Percentiles rank a stretch among this genome's conserved stretches.
phyloP scores from a whole-genome alignment of 805 yeast genomes.

The Candida yuanshanica region DNA sequence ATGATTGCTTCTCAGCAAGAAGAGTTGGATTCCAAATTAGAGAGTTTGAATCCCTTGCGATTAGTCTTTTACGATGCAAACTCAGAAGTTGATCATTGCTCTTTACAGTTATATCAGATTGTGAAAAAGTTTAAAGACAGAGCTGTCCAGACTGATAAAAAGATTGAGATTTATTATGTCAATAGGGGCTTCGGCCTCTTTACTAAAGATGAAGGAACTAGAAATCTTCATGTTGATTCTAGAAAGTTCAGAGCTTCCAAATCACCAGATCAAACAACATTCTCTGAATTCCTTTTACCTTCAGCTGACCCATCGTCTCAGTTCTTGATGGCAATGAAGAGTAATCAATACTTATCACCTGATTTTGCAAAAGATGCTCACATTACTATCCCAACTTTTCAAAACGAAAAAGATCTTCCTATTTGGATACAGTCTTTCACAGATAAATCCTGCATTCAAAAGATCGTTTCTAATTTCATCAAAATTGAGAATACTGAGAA shows the following conservation, averaged over 20 bases:
- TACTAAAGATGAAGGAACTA: slow-evolving; percentile 2
- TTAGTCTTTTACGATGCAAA: slow-evolving; percentile 21
- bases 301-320: slow-evolving; percentile 20
- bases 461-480: slow-evolving; percentile 23
- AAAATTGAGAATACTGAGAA: slow-evolving; percentile 32
- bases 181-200: slow-evolving; percentile 20
- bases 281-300: slow-evolving; percentile 20
- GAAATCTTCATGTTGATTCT: slow-evolving; percentile 7
- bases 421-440: slow-evolving; percentile 24
- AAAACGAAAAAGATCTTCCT: slow-evolving; percentile 21
- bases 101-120: slow-evolving; percentile 22
- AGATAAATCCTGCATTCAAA: slow-evolving; percentile 14
- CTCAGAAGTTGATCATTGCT: slow-evolving; percentile 19
- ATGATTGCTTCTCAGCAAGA: slow-evolving; percentile 21
- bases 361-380: slow-evolving; percentile 5
- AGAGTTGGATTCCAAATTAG: slow-evolving; percentile 10
- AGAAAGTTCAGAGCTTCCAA: slow-evolving; percentile 10
- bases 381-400: slow-evolving; percentile 10
- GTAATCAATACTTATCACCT: slow-evolving; percentile 8
- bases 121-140: slow-evolving; percentile 21
- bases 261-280: slow-evolving; percentile 9
- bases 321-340: slow-evolving; percentile 20
- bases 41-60: slow-evolving; percentile 6
- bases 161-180: slow-evolving; percentile 14
- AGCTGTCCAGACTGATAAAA: slow-evolving; percentile 8